phyloP scores from a whole-genome alignment of 1,139 yeast genomes.

The Williopsis jadinii region DNA sequence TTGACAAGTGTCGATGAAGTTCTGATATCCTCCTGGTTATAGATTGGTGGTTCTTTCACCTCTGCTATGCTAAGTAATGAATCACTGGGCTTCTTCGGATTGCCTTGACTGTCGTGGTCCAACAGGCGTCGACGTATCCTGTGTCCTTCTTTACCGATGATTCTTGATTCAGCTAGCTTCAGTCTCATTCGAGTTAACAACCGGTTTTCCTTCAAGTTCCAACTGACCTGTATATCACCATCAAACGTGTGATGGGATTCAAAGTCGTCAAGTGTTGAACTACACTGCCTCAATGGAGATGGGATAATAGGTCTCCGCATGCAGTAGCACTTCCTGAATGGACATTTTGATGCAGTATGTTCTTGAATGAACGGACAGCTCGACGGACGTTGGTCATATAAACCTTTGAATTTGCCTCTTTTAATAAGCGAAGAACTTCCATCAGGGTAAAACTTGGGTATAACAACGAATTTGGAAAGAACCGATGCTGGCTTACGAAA shows the following conservation, averaged over 20 bases:
- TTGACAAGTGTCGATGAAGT: too few relatives aligned
- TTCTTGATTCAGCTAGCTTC: background rate
- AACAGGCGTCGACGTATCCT: too few relatives aligned
- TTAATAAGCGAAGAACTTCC: constrained; percentile 11
- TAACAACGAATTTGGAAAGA: background rate
- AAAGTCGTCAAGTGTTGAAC: too few relatives aligned
- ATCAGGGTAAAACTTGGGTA: constrained; percentile 5
- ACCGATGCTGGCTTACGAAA: too few relatives aligned
- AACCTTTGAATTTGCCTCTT: constrained; percentile 20
- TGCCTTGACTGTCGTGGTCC: too few relatives aligned
- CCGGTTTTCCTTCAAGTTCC: background rate
- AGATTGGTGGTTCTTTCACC: too few relatives aligned
- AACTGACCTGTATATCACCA: background rate
- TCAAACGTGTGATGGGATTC: too few relatives aligned
- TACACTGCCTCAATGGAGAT: constrained; percentile 16
- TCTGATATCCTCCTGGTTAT: too few relatives aligned
- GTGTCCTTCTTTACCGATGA: background rate
- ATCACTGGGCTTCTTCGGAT: too few relatives aligned
- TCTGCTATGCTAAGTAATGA: too few relatives aligned
- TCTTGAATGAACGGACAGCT: constrained; percentile 10
- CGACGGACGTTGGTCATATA: constrained; percentile 15
- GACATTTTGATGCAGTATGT: constrained; percentile 3
- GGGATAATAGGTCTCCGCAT: constrained; percentile 12
- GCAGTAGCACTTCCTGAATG: constrained; percentile 17
- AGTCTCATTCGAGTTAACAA: background rate